These are phyloP conservation scores for Bonia amplexicaulis DNA, from an alignment of 176 grass and related monocot species.

Conservation along the genomic window DNA sequence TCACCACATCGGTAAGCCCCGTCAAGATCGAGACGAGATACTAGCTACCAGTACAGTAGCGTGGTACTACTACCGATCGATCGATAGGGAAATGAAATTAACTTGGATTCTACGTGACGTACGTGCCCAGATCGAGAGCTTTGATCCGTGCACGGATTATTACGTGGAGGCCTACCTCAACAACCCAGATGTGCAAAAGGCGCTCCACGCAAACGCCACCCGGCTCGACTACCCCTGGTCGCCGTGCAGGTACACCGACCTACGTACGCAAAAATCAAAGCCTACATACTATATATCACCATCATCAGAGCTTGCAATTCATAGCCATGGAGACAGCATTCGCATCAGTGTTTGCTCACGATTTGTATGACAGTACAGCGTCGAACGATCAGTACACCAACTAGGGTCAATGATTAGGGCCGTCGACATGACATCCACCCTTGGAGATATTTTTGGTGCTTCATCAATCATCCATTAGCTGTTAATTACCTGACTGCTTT, in stretches of 20 bases:
- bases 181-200: slow-evolving; percentile 57
- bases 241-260: slow-evolving; percentile 53
- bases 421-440: neutral
- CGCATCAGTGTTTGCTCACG: neutral
- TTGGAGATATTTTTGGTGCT: neutral
- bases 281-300: neutral
- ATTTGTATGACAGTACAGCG: neutral
- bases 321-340: neutral
- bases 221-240: slow-evolving; percentile 66
- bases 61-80: no score
- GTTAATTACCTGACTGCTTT: neutral
- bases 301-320: neutral
- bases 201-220: slow-evolving; percentile 81
- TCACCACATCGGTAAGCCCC: slow-evolving; percentile 47
- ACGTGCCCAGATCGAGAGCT: slow-evolving; percentile 53
- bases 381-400: neutral
- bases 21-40: neutral
- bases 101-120: slow-evolving; percentile 1
- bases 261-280: neutral
- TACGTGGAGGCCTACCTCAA: slow-evolving; percentile 88
- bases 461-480: neutral
- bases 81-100: neutral
- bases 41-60: neutral
- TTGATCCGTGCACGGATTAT: slow-evolving; percentile 70
- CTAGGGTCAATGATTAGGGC: neutral